Evolutionary conservation across 169 alveolate species (phyloP), one percentile per base, ranked within the genome.

Genomic region (Babesia divergens): DNA sequence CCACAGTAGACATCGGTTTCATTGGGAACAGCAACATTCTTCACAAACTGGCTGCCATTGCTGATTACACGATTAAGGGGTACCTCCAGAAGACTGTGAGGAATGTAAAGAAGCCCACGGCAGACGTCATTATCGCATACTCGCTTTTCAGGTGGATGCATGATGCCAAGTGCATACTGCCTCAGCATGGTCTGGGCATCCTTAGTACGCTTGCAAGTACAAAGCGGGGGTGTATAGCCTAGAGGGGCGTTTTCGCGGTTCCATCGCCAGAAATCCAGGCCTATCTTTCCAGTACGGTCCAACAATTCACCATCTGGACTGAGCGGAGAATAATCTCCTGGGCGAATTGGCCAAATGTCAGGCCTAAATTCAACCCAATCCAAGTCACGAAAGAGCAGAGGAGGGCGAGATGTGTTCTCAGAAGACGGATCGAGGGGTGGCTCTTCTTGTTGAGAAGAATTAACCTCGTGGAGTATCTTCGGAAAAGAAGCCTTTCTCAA

Each of bases 1-100:
- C 89, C 89, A 44, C 87, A 88, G 70, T 88, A 88, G 37, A 88
- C 81, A 44, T 88, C 93, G 13, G 93, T 88, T 26, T 72, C 65
- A 52, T 82, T 64, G 3, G 93, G 93, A 9, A 88, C 74, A 0
- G 50, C 70, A 22, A 88, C 83, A 31, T 83, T 34, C 20, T 50
- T 56, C 42, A 81, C 86, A 14, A 81, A 62, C 47, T 83, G 81
- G 32, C 86, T 83, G 37, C 86, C 70, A 54, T 84, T 88, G 46
- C 85, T 82, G 20, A 88, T 53, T 16, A 43, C 64, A 22, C 93
- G 66, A 52, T 88, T 88, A 20, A 88, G 74, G 2, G 89, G 66
- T 0, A 88, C 84, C 47, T 84, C 91, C 26, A 88, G 50, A 38
- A 84, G 76, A 42, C 93, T 88, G 40, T 83, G 71, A 14, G 93